These are phyloP conservation scores for Zychaea mexicana DNA, from an alignment of 371 early-diverging fungal species.

Conservation along the genomic window DNA sequence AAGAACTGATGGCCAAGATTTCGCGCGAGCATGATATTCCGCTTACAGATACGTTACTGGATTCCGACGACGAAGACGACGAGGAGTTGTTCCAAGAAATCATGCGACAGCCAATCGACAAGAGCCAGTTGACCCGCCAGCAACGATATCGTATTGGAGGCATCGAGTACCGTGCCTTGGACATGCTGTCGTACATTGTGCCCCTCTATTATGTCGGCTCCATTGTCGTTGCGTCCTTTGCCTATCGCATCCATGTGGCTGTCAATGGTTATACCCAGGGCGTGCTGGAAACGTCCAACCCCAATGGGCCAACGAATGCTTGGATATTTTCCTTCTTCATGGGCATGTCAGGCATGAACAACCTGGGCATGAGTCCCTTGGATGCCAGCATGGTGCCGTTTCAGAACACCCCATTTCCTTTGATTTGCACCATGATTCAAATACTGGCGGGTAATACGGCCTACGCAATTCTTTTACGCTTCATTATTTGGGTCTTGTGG, in stretches of 20 bases:
- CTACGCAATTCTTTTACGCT: constrained; percentile 43
- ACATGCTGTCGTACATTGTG: constrained; percentile 35
- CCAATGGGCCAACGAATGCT: constrained; percentile 31
- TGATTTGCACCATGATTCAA: constrained; percentile 33
- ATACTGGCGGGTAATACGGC: constrained; percentile 50
- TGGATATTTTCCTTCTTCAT: constrained; percentile 52
- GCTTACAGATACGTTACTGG: constrained; percentile 6
- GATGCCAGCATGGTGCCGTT: constrained; percentile 50
- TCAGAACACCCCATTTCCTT: constrained; percentile 39
- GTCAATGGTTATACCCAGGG: constrained; percentile 31
- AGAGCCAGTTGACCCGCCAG: constrained; percentile 44
- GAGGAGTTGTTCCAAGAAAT: constrained; percentile 29
- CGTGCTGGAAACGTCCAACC: constrained; percentile 34
- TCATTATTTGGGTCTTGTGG: constrained; percentile 43
- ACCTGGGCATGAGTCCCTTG: constrained; percentile 39
- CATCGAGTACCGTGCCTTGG: constrained; percentile 48
- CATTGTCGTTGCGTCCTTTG: constrained; percentile 28
- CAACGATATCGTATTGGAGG: constrained; percentile 49
- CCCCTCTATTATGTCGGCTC: constrained; percentile 40
- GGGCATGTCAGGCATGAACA: constrained; percentile 40
- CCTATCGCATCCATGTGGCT: constrained; percentile 35
- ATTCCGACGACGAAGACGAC: constrained; percentile 24
- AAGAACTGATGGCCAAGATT: constrained; percentile 28
- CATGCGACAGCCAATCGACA: constrained; percentile 43
- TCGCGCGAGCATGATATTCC: not conserved